phyloP scores from a whole-genome alignment of 257 asterid species.

The Jaltomata sinuosa region DNA sequence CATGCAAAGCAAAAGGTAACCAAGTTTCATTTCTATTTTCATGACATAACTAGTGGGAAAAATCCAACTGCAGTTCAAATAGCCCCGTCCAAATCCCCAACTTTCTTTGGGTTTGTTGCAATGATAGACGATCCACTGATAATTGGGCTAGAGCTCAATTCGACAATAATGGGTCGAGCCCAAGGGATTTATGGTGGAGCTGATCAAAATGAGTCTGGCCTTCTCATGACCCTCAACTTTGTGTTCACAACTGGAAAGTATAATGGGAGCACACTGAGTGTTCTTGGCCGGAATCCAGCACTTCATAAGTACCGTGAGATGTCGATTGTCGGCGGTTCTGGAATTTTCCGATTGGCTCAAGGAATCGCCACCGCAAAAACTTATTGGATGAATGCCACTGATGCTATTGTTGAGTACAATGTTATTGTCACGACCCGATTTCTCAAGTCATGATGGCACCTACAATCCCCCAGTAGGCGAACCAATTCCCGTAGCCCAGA shows the following conservation, averaged over 20 bases:
- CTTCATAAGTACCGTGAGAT: slow-evolving; percentile 21
- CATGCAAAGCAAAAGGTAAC: slow-evolving; percentile 13
- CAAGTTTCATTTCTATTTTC: slow-evolving; percentile 25
- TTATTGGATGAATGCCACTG: neutral
- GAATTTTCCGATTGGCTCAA: slow-evolving; percentile 34
- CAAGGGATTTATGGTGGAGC: slow-evolving; percentile 26
- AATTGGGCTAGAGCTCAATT: neutral
- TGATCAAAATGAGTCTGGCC: slow-evolving; percentile 1
- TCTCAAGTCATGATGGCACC: too few relatives aligned
- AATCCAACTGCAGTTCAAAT: slow-evolving; percentile 4
- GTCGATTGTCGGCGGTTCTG: slow-evolving; percentile 38
- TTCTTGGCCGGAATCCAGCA: slow-evolving; percentile 21
- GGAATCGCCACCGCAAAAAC: slow-evolving; percentile 16
- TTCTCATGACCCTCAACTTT: slow-evolving; percentile 21
- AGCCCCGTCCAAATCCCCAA: slow-evolving; percentile 8
- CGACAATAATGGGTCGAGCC: slow-evolving; percentile 29
- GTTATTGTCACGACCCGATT: too few relatives aligned
- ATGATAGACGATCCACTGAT: slow-evolving; percentile 22
- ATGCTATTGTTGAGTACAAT: slow-evolving; percentile 21
- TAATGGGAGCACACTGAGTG: slow-evolving; percentile 33
- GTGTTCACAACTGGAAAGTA: slow-evolving; percentile 23
- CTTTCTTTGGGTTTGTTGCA: slow-evolving; percentile 11
- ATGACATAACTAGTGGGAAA: slow-evolving; percentile 21
- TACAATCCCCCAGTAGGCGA: too few relatives aligned
- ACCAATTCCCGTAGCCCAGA: too few relatives aligned